Evolutionary conservation across 305 asterid genomes (phyloP).

Genomic region (Fraxinus latifolia): DNA sequence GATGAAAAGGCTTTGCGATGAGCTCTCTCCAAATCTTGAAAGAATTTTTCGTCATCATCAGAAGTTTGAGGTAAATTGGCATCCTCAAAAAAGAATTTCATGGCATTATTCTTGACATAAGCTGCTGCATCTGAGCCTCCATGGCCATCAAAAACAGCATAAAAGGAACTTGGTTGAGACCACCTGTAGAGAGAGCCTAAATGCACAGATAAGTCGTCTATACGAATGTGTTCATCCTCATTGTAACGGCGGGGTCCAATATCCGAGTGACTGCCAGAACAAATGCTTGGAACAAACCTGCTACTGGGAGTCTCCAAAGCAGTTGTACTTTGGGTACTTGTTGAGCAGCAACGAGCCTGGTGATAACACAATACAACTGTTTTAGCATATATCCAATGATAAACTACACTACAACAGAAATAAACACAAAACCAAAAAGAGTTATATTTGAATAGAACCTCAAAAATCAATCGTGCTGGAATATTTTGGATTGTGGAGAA

Average conservation of each 20-base stretch:
- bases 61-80: constrained; percentile 47
- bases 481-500: not conserved
- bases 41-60: constrained; percentile 52
- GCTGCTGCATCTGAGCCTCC: constrained; percentile 83
- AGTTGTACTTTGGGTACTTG: constrained; percentile 23
- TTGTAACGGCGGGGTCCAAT: constrained; percentile 70
- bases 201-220: constrained; percentile 63
- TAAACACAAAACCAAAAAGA: not conserved
- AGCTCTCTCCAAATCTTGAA: constrained; percentile 47
- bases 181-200: constrained; percentile 55
- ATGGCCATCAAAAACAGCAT: constrained; percentile 90
- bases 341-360: constrained; percentile 39
- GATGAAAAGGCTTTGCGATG: constrained; percentile 55
- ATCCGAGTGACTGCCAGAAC: constrained; percentile 84
- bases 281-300: constrained; percentile 46
- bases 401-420: not conserved
- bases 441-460: not conserved
- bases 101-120: constrained; percentile 62
- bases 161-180: constrained; percentile 68
- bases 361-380: constrained; percentile 8
- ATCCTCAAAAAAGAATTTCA: constrained; percentile 50
- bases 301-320: constrained; percentile 29
- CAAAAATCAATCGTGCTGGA: not conserved
- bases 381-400: not conserved
- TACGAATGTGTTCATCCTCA: constrained; percentile 73